Evolutionary conservation across 495 filamentous ascomycete genomes (phyloP), one percentile per base, ranked within the genome.

Genomic region (Penicillium herquei): DNA sequence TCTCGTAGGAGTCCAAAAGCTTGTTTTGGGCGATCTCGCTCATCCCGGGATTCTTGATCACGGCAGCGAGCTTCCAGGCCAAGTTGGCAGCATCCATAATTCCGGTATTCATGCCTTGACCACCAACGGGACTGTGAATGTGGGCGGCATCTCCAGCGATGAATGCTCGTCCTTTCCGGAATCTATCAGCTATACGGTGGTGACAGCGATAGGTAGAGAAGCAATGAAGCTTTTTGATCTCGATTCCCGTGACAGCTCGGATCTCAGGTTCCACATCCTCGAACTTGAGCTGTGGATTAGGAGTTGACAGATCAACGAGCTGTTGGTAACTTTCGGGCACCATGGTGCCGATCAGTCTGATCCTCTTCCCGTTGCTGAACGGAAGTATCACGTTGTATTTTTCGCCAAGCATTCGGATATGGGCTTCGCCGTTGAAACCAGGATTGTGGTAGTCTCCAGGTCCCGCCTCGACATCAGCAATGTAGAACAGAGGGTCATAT

Each of bases 21-120:
- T 55, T 57, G 8, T 68, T 49, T 17, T 62, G 62, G 0, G 78
- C 78, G 8, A 68, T 57, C 2, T 77, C 75, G 0, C 34, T 47
- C 58, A 67, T 64, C 0, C 49, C 34, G 2, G 40, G 37, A 10
- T 58, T 41, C n/a, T 75, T 73, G 14, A 80, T 59, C 6, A 81
- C 78, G 14, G 76, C 74, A 3, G 71, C 64, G 1, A 80, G 51
- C 46, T 80, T 81, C 84, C 84, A 87, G 8, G 75, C 79, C 0
- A 86, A 71, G 49, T 85, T 84, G 35, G 84, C 69, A 0, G 81
- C 73, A 49, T 86, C 83, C 39, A 80, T 76, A 26, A 86, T 80
- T 0, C 84, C 82, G 0, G 79, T 79, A 58, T 87, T 87, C 75
- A 86, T 79, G 3, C 84, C 84, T 49, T 83, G 82, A 1, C 78